A percentile compares a stretch with the other conserved stretches of the same genome.
Conservation (phyloP, 108 stramenopile species). For the Aurantiochytrium sp. region DNA sequence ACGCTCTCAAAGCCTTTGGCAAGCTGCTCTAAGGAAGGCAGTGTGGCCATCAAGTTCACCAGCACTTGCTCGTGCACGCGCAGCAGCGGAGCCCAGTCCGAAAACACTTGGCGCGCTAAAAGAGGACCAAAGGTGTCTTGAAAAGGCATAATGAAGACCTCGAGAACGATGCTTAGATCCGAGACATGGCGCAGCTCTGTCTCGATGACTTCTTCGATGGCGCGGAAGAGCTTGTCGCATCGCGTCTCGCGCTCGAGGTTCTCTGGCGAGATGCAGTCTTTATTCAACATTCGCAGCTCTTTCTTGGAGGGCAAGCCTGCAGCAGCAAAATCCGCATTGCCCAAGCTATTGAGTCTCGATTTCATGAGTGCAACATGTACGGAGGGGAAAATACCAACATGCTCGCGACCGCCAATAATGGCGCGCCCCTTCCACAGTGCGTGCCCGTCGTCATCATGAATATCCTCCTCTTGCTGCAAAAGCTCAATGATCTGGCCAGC, state of each 20-base stretch:
- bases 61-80: conserved; percentile 11
- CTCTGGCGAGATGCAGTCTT: not conserved
- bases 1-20: not conserved
- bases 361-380: not conserved
- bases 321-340: not conserved
- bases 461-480: not conserved
- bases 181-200: not conserved
- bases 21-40: not conserved
- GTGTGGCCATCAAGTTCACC: not conserved
- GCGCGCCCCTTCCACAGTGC: not conserved
- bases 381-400: not conserved
- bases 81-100: not conserved
- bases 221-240: not conserved
- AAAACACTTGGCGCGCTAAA: not conserved
- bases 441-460: not conserved
- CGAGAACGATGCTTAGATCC: not conserved
- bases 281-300: not conserved
- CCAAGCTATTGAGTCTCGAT: not conserved
- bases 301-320: not conserved
- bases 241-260: not conserved
- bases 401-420: not conserved
- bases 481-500: not conserved
- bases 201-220: not conserved
- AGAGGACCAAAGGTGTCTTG: not conserved
- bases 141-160: not conserved